Evolutionary conservation across 768 basidiomycete genomes (phyloP), one percentile per base, ranked within the genome.

Genomic region (Phanerochaete carnosa): DNA sequence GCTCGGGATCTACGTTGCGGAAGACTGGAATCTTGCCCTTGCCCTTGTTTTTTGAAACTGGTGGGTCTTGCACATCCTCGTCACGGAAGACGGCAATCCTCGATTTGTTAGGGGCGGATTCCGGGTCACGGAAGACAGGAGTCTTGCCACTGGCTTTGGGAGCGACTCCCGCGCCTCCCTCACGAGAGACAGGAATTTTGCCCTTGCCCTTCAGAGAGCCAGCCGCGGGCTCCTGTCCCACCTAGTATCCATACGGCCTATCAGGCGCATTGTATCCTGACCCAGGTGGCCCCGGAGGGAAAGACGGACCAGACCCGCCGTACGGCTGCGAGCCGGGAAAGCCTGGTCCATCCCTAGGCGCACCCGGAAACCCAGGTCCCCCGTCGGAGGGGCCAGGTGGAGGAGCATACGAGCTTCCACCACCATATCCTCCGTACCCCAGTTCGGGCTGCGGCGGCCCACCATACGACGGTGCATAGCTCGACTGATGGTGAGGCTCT

Each of bases 311-410:
- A 1, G 32, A 19, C 9, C 54, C 59, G 30, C 62, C 58, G 29
- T 45, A 52, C 26, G 53, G 37, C 46, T 57, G 58, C 9, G 51
- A 54, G n/a, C 62, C 58, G 26, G 62, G 62, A 47, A 57, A 59
- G 1, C 46, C 26, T 29, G 62, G 58, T 49, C 45, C 62, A 60
- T 62, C 64, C 30, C 55, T 50, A 7, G 62, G 57, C 13, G 62
- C 57, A 15, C 45, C 57, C 7, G 69, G 68, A 39, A 67, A 68
- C 3, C 52, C 56, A 9, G 51, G 57, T 16, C 61, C 60, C 9
- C 39, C 62, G 23, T 50, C 52, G 33, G 59, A 55, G 26, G 57
- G 58, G 23, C 58, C 58, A 30, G 46, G 54, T 3, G 54, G 60
- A 47, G 51, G 59, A 15, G 39, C 46, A 35, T 58, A 58, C 29